phyloP scores from a whole-genome alignment of 345 rosid species.

The Tarenaya hassleriana region DNA sequence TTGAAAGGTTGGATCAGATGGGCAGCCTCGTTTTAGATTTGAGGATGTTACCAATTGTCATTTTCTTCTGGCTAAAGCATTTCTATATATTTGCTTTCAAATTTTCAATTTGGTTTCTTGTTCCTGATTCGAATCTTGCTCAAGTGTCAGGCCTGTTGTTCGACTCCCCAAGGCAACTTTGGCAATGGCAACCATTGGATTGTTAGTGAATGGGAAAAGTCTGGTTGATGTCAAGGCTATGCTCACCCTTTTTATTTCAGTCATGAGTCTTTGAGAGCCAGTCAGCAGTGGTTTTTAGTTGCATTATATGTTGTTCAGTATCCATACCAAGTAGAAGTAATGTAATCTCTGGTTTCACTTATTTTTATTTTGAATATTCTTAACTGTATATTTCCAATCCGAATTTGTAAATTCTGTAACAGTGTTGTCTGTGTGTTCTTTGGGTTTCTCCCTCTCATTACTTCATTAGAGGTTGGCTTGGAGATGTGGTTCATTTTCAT shows the following conservation, averaged over 20 bases:
- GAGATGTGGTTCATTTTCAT: constrained; percentile 11
- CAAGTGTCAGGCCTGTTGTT: constrained; percentile 26
- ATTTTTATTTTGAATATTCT: neutral
- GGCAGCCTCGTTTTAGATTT: too few relatives aligned
- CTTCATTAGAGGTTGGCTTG: neutral
- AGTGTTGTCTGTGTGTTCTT: constrained; percentile 15
- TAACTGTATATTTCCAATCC: neutral
- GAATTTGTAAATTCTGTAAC: constrained; percentile 13
- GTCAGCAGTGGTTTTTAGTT: constrained; percentile 19
- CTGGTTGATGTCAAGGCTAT: constrained; percentile 23
- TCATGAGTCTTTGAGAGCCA: constrained; percentile 16
- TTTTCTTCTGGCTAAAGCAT: too few relatives aligned
- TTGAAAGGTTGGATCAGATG: too few relatives aligned
- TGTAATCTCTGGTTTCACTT: constrained; percentile 12
- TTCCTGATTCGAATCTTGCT: constrained; percentile 11
- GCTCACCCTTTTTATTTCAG: constrained; percentile 1
- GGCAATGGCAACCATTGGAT: constrained; percentile 20
- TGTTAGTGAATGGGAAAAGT: constrained; percentile 23
- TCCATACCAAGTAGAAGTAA: constrained; percentile 14
- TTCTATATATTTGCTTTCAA: constrained; percentile 13
- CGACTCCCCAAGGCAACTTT: constrained; percentile 22
- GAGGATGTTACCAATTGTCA: too few relatives aligned
- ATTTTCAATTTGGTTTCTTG: constrained; percentile 18
- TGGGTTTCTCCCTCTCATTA: constrained; percentile 12
- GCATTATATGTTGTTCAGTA: constrained; percentile 19